phyloP scores from a whole-genome alignment of 2,329 filamentous ascomycete genomes.

The Arachnopeziza araneosa region DNA sequence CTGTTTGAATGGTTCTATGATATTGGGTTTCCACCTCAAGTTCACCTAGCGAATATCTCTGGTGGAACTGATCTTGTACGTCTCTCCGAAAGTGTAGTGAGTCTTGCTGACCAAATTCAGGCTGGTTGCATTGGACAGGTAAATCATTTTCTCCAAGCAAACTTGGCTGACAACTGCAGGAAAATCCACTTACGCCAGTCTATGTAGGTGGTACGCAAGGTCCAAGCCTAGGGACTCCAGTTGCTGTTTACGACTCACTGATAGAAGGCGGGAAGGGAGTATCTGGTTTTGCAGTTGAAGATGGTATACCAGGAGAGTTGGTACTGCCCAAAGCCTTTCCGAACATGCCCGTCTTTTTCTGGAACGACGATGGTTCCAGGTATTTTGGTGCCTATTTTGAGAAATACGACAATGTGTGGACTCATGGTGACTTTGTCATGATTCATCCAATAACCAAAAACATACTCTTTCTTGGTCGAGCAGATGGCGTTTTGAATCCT shows the following conservation, averaged over 20 bases:
- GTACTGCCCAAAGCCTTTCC: constrained; percentile 68
- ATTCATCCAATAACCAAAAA: constrained; percentile 63
- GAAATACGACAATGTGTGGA: constrained; percentile 66
- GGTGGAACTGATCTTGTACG: constrained; percentile 72
- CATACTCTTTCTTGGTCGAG: constrained; percentile 62
- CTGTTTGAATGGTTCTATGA: constrained; percentile 76
- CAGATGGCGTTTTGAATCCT: constrained; percentile 76
- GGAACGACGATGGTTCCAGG: constrained; percentile 42
- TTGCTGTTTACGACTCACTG: constrained; percentile 59
- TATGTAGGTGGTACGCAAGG: constrained; percentile 53
- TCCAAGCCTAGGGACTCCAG: constrained; percentile 44
- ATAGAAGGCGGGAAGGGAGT: constrained; percentile 39
- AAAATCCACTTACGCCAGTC: constrained; percentile 65
- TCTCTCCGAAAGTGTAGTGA: constrained; percentile 1
- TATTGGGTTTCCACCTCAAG: constrained; percentile 56
- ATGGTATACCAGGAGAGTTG: constrained; percentile 68
- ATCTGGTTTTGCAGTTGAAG: constrained; percentile 36
- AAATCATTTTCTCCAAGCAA: neutral
- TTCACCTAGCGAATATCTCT: constrained; percentile 68
- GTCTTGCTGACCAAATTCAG: constrained; percentile 3
- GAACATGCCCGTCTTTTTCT: constrained; percentile 66
- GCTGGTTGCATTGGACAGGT: constrained; percentile 51
- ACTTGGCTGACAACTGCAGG: constrained; percentile 28
- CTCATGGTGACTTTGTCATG: constrained; percentile 74
- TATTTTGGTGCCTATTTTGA: constrained; percentile 58